Conservation (phyloP, 768 basidiomycete species). For the Tephrocybe sp. region DNA sequence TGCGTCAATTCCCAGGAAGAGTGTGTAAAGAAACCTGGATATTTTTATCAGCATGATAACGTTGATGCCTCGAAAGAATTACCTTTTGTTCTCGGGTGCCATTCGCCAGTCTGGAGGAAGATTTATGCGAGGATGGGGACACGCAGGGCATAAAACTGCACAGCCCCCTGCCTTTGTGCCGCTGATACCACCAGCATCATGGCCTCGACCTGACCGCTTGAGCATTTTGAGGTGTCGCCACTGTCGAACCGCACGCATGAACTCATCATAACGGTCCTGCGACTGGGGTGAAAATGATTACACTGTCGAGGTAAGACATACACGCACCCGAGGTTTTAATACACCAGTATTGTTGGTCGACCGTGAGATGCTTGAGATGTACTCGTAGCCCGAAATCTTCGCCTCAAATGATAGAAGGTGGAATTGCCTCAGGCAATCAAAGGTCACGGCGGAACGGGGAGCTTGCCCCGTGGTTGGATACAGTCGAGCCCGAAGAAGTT, state of each 20-base stretch:
- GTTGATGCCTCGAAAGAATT: not conserved
- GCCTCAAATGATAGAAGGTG: constrained; percentile 11
- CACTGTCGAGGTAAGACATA: not conserved
- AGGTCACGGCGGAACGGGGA: constrained; percentile 7
- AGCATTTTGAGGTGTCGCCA: constrained; percentile 21
- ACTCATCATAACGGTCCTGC: no score
- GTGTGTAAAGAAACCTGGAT: constrained; percentile 6
- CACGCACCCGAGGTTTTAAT: not conserved
- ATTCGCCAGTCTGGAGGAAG: constrained; percentile 20
- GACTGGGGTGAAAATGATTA: not conserved
- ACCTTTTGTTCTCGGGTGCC: constrained; percentile 14
- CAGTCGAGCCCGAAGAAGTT: constrained; percentile 3
- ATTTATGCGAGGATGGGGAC: constrained; percentile 26
- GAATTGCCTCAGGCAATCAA: constrained; percentile 2
- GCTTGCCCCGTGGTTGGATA: constrained; percentile 3
- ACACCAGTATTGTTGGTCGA: constrained; percentile 11
- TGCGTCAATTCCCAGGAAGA: constrained; percentile 16
- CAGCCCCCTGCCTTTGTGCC: constrained; percentile 18
- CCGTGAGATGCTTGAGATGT: not conserved
- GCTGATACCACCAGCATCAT: constrained; percentile 17
- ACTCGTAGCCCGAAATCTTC: constrained; percentile 10
- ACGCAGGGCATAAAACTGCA: constrained; percentile 26
- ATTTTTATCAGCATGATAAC: not conserved
- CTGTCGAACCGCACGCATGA: constrained; percentile 17
- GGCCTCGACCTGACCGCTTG: constrained; percentile 21